Percentiles rank a stretch among this genome's conserved stretches.
Conservation (phyloP, 2,329 filamentous ascomycete species). For the Pseudopyricularia javanii region DNA sequence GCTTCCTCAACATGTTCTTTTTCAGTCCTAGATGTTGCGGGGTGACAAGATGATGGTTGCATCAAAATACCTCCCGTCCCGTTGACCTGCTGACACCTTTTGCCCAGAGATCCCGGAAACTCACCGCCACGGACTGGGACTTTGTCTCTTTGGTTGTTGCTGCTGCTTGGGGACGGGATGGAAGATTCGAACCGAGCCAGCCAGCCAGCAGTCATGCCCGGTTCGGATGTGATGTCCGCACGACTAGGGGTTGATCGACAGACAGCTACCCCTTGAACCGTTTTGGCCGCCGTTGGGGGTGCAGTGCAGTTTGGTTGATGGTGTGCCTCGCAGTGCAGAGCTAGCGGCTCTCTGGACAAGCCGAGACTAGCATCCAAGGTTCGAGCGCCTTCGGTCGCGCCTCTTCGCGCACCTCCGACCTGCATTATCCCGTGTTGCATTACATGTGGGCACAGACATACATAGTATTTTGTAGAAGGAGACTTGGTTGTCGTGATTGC, state of each 20-base stretch:
- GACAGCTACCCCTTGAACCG: not conserved
- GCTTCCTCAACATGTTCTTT: too few relatives aligned
- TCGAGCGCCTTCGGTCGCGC: not conserved
- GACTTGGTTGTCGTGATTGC: not conserved
- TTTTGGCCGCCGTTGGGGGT: too few relatives aligned
- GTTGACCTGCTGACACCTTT: not conserved
- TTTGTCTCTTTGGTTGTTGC: not conserved
- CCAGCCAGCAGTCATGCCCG: not conserved
- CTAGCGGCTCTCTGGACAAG: not conserved
- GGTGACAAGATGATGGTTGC: too few relatives aligned
- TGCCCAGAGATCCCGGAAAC: not conserved
- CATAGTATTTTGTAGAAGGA: not conserved
- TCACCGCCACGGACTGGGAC: not conserved
- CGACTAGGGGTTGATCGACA: not conserved
- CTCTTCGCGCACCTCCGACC: not conserved
- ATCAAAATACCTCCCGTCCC: too few relatives aligned
- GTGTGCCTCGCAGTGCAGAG: not conserved
- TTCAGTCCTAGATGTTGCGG: too few relatives aligned
- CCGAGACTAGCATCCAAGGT: not conserved
- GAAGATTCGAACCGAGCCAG: not conserved
- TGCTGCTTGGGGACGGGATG: too few relatives aligned
- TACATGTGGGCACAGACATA: not conserved
- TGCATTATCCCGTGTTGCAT: not conserved
- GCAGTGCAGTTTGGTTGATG: not conserved
- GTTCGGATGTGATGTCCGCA: not conserved